Percentiles rank a stretch among this genome's conserved stretches.
phyloP scores from a whole-genome alignment of 345 rosid species.

The Lenwebbia sp. region DNA sequence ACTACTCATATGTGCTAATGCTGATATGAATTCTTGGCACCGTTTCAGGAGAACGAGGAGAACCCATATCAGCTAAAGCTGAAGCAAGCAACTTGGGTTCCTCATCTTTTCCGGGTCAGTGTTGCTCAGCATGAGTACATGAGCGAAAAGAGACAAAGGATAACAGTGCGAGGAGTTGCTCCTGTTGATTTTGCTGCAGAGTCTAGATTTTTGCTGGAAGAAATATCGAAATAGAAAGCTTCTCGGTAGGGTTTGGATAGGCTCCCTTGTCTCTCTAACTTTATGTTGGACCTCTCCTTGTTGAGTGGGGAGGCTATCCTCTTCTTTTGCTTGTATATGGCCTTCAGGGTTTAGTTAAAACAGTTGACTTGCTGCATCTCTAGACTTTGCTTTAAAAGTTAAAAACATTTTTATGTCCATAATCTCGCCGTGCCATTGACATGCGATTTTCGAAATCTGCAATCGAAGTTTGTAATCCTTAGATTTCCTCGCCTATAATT shows the following conservation, averaged over 20 bases:
- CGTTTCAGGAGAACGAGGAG: conserved; percentile 41
- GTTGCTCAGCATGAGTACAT: conserved; percentile 73
- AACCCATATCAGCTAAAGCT: conserved; percentile 46
- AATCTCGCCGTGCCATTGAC: neutral
- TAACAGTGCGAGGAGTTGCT: conserved; percentile 57
- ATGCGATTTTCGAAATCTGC: neutral
- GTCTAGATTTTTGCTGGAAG: conserved; percentile 57
- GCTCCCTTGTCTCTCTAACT: neutral
- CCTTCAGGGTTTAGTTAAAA: neutral
- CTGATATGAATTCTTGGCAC: neutral
- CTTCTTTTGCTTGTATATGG: neutral
- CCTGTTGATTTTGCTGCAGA: conserved; percentile 77
- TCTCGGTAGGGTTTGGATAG: neutral
- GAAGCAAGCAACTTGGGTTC: conserved; percentile 78
- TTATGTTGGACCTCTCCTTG: neutral
- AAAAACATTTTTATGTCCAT: neutral
- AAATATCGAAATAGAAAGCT: conserved; percentile 50
- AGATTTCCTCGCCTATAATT: neutral
- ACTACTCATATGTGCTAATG: neutral
- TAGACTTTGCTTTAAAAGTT: neutral
- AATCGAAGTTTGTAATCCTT: neutral
- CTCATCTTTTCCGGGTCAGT: conserved; percentile 61
- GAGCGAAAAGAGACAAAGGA: conserved; percentile 82
- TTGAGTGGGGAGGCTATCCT: neutral
- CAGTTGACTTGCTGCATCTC: neutral